A percentile compares a stretch with the other conserved stretches of the same genome.
phyloP scores from a whole-genome alignment of 2,329 filamentous ascomycete species.

The Sclerotinia sclerotiorum region DNA sequence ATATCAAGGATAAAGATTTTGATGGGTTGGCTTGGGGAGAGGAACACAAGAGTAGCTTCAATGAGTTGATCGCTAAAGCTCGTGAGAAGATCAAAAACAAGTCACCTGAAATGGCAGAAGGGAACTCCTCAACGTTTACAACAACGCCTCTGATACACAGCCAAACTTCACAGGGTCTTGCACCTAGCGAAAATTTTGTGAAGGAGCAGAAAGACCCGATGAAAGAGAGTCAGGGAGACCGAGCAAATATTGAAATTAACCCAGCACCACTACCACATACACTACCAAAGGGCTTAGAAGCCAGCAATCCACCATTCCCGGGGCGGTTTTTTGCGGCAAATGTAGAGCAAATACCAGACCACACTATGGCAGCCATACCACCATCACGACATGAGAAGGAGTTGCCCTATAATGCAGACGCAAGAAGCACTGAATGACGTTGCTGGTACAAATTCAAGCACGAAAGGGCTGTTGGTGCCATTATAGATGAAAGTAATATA shows the following conservation, averaged over 20 bases:
- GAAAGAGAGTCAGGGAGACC: background rate
- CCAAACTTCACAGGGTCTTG: background rate
- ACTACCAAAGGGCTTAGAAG: background rate
- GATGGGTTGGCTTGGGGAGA: conserved; percentile 74
- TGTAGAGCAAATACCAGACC: background rate
- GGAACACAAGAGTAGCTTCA: conserved; percentile 73
- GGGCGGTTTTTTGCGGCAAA: background rate
- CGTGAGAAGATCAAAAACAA: conserved; percentile 47
- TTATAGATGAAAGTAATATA: conserved; percentile 4
- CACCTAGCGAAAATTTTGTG: background rate
- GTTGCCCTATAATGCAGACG: background rate
- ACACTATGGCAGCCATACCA: background rate
- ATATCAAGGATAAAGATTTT: conserved; percentile 85
- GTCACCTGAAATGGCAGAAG: conserved; percentile 15
- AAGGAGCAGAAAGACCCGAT: background rate
- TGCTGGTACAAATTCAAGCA: background rate
- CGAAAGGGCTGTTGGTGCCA: background rate
- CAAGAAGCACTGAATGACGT: background rate
- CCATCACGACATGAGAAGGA: background rate
- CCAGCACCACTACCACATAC: background rate
- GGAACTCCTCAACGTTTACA: conserved; percentile 9
- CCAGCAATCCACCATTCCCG: background rate
- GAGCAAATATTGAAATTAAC: background rate
- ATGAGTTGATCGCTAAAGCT: conserved; percentile 75
- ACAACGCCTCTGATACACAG: background rate